phyloP scores from a whole-genome alignment of 495 filamentous ascomycete genomes.

The Terfezia boudieri region DNA sequence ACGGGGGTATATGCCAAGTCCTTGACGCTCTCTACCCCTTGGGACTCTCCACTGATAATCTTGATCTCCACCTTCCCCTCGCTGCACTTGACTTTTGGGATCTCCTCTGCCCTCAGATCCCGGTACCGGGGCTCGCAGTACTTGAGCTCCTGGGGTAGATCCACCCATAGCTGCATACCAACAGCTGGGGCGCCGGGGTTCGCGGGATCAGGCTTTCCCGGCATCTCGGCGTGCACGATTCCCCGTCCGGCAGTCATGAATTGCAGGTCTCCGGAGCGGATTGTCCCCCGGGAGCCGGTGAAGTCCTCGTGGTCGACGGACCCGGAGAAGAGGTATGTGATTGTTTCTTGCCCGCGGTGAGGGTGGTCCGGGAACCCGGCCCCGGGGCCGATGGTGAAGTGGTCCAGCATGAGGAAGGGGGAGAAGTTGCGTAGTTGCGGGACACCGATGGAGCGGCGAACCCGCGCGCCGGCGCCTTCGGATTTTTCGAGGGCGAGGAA shows the following conservation, averaged over 20 bases:
- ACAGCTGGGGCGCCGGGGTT: conserved; percentile 53
- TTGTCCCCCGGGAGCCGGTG: conserved; percentile 66
- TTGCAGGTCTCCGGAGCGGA: conserved; percentile 67
- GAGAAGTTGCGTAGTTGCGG: conserved; percentile 64
- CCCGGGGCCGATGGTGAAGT: conserved; percentile 59
- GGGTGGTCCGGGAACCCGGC: conserved; percentile 81
- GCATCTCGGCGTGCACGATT: conserved; percentile 96
- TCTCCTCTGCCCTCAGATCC: conserved; percentile 53
- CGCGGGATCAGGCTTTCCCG: conserved; percentile 54
- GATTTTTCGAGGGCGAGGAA: conserved; percentile 71
- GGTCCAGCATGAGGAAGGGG: conserved; percentile 94
- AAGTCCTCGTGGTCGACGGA: conserved; percentile 93
- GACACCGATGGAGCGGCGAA: conserved; percentile 75
- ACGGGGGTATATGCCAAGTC: conserved; percentile 90
- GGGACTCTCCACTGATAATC: conserved; percentile 64
- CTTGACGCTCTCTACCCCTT: conserved; percentile 65
- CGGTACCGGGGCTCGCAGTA: conserved; percentile 78
- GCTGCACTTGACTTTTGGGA: conserved; percentile 34
- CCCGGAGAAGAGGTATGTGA: conserved; percentile 72
- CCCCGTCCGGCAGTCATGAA: conserved; percentile 94
- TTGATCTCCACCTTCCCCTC: conserved; percentile 54
- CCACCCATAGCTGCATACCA: conserved; percentile 89
- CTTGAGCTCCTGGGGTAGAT: conserved; percentile 64
- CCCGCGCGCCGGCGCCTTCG: conserved; percentile 74
- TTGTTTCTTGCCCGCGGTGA: conserved; percentile 58